Percentiles rank a stretch among this genome's conserved stretches.
phyloP scores from a whole-genome alignment of 805 yeast genomes.

The Yarrowia sp. region DNA sequence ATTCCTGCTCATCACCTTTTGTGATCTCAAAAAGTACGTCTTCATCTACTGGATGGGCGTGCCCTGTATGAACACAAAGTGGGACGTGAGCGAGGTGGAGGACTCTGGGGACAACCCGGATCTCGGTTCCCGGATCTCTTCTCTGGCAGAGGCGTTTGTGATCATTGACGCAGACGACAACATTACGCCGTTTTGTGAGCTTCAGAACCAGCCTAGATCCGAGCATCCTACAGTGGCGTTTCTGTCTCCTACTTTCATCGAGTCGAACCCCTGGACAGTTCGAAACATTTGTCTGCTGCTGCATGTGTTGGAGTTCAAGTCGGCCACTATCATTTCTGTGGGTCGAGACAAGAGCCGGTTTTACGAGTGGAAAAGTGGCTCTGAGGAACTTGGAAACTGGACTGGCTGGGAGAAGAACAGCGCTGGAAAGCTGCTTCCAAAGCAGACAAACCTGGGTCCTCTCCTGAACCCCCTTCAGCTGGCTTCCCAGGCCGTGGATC shows the following conservation, averaged over 20 bases:
- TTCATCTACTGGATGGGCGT: constrained; percentile 88
- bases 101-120: background rate
- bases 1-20: constrained; percentile 63
- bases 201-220: background rate
- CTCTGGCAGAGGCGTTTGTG: background rate
- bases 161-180: constrained; percentile 4
- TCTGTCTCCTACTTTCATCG: background rate
- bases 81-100: constrained; percentile 40
- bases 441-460: constrained; percentile 75
- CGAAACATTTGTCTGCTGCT: constrained; percentile 28
- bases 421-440: constrained; percentile 71
- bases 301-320: constrained; percentile 29
- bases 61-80: constrained; percentile 59
- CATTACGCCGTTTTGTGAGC: background rate
- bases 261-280: background rate
- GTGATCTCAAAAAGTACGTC: constrained; percentile 85
- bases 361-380: constrained; percentile 26
- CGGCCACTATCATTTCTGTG: background rate
- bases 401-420: constrained; percentile 91
- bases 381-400: constrained; percentile 33
- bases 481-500: constrained; percentile 88
- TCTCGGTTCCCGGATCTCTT: background rate
- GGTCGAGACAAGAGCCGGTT: background rate
- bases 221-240: background rate
- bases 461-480: constrained; percentile 76